Conservation (phyloP, 164 flowering plant genomes). For the Dillenia turbinata region DNA sequence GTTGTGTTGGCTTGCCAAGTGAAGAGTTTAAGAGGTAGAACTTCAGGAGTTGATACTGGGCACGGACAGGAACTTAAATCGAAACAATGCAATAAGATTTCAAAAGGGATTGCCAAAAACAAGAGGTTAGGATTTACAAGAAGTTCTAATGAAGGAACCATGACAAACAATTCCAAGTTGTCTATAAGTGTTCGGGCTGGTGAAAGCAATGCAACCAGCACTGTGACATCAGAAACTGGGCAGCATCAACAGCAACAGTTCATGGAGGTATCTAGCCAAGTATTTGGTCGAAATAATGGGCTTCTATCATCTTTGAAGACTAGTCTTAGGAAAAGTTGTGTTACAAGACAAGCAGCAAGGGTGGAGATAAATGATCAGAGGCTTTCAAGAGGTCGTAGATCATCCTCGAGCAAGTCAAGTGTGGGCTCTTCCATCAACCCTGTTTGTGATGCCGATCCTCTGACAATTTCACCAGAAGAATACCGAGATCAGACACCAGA, state of each 20-base stretch:
- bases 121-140: conserved; percentile 14
- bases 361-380: conserved; percentile 30
- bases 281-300: conserved; percentile 24
- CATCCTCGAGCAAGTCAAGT: conserved; percentile 56
- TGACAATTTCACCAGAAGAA: conserved; percentile 1
- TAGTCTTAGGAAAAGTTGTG: conserved; percentile 45
- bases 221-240: conserved; percentile 20
- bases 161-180: conserved; percentile 1
- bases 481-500: conserved; percentile 24
- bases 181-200: conserved; percentile 6
- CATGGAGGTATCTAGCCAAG: conserved; percentile 26
- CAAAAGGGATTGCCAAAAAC: conserved; percentile 16
- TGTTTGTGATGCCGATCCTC: conserved; percentile 12
- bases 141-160: conserved; percentile 8
- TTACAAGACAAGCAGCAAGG: conserved; percentile 51
- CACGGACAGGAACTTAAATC: conserved; percentile 15
- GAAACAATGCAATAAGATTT: conserved; percentile 12
- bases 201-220: conserved; percentile 27
- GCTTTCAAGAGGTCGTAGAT: conserved; percentile 27
- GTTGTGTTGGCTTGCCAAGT: conserved; percentile 25
- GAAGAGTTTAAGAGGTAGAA: conserved; percentile 26
- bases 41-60: conserved; percentile 9
- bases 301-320: conserved; percentile 37
- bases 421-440: conserved; percentile 44
- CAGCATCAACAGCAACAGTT: conserved; percentile 16